These are phyloP conservation scores for Nowakowskiella sp. DNA, from an alignment of 192 early-diverging fungal species.

Conservation along the genomic window DNA sequence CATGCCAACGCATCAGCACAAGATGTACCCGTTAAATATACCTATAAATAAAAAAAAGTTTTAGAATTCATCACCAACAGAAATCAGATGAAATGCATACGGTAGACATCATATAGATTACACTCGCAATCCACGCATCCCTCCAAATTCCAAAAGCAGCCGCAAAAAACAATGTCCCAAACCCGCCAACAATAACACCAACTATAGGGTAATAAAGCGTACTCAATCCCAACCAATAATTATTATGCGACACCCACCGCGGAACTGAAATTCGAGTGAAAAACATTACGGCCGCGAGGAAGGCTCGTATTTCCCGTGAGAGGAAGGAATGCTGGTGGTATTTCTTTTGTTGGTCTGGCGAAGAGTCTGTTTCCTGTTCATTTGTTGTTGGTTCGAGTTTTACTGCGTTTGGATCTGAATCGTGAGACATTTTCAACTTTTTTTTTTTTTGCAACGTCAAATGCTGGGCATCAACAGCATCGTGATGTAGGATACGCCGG, in stretches of 20 bases:
- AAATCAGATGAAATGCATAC: constrained; percentile 1
- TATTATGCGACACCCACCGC: constrained; percentile 20
- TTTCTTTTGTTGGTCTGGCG: no score
- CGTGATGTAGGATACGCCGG: no score
- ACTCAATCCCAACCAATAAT: constrained; percentile 22
- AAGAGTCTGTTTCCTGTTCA: no score
- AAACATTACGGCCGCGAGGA: constrained; percentile 21
- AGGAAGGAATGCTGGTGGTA: no score
- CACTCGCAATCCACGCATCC: constrained; percentile 8
- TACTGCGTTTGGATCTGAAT: no score
- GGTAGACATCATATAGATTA: constrained; percentile 15
- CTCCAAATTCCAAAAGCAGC: constrained; percentile 11
- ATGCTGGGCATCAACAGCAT: no score
- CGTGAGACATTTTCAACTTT: no score
- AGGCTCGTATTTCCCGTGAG: constrained; percentile 16
- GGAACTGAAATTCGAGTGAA: constrained; percentile 22
- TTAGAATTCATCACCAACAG: not conserved
- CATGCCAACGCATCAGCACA: no score
- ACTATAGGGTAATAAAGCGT: constrained; percentile 21
- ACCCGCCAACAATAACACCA: constrained; percentile 18
- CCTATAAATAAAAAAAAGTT: not conserved
- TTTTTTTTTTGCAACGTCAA: no score
- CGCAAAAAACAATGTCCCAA: constrained; percentile 11
- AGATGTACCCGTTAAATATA: constrained; percentile 19
- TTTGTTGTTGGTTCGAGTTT: no score